A percentile compares a stretch with the other conserved stretches of the same genome.
Evolutionary conservation across 1,284 basidiomycete species (phyloP).

Genomic region (Microbotryum silenes-acaulis): DNA sequence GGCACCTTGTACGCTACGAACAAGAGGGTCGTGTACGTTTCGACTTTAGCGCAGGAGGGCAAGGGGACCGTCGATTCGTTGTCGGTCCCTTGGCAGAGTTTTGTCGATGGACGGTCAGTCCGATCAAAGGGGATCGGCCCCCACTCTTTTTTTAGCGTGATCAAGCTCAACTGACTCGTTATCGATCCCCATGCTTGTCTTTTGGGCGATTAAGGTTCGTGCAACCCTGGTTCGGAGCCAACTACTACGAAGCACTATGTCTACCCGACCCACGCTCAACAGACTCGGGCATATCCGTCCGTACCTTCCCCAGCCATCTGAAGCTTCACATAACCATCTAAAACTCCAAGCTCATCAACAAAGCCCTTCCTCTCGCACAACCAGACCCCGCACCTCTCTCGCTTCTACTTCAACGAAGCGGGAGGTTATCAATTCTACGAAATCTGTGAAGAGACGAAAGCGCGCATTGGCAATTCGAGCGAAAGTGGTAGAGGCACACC

Average conservation of each 20-base stretch:
- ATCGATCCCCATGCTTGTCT: conserved; percentile 5
- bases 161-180: no score
- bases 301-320: conserved; percentile 1
- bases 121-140: no score
- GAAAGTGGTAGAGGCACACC: not conserved
- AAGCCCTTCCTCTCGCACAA: no score
- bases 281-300: conserved; percentile 16
- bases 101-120: not conserved
- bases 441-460: conserved; percentile 24
- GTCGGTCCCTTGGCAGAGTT: no score
- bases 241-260: conserved; percentile 24
- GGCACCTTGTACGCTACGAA: conserved; percentile 22
- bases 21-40: conserved; percentile 26
- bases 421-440: conserved; percentile 25
- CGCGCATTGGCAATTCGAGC: conserved; percentile 3
- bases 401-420: conserved; percentile 28
- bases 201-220: conserved; percentile 16
- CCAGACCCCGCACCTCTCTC: conserved; percentile 16
- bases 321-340: no score
- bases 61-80: no score
- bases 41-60: not conserved
- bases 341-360: not conserved
- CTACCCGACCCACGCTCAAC: conserved; percentile 1
- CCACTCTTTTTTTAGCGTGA: no score
- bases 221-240: conserved; percentile 30